phyloP scores from a whole-genome alignment of 768 basidiomycete species.

The Serendipita sp. region DNA sequence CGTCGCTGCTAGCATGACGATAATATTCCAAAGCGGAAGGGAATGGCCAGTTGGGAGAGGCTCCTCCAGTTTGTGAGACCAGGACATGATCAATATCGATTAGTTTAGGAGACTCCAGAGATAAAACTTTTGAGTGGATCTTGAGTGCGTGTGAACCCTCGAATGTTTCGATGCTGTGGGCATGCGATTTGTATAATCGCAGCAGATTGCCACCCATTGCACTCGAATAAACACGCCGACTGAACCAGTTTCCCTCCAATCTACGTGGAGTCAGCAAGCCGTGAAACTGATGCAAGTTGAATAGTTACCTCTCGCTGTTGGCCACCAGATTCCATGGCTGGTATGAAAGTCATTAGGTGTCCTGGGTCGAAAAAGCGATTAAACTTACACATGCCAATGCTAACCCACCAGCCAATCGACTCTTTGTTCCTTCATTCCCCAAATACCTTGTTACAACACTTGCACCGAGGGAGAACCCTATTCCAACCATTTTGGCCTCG shows the following conservation, averaged over 20 bases:
- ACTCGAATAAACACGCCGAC: slow-evolving; percentile 53
- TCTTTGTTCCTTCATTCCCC: slow-evolving; percentile 57
- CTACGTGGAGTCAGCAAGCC: slow-evolving; percentile 20
- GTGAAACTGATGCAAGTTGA: slow-evolving; percentile 8
- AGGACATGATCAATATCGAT: slow-evolving; percentile 44
- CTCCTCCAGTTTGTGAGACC: slow-evolving; percentile 46
- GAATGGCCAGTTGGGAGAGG: slow-evolving; percentile 28
- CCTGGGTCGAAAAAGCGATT: slow-evolving; percentile 10
- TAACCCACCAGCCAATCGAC: slow-evolving; percentile 49
- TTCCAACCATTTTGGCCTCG: slow-evolving; percentile 60
- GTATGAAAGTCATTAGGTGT: slow-evolving; percentile 5
- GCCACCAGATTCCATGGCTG: slow-evolving; percentile 36
- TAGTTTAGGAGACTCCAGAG: slow-evolving; percentile 33
- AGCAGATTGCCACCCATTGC: slow-evolving; percentile 64
- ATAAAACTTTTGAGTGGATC: not conserved
- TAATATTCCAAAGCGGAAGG: slow-evolving; percentile 32
- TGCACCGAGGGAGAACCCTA: slow-evolving; percentile 90
- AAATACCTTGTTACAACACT: slow-evolving; percentile 82
- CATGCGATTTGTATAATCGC: slow-evolving; percentile 34
- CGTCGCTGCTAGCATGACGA: slow-evolving; percentile 40
- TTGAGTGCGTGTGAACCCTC: not conserved
- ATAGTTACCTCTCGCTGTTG: slow-evolving; percentile 22
- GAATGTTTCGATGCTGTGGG: slow-evolving; percentile 22
- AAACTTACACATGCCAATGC: slow-evolving; percentile 56
- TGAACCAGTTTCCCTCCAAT: slow-evolving; percentile 36